Evolutionary conservation across 257 asterid species (phyloP).

Genomic region (Datura wrightii): DNA sequence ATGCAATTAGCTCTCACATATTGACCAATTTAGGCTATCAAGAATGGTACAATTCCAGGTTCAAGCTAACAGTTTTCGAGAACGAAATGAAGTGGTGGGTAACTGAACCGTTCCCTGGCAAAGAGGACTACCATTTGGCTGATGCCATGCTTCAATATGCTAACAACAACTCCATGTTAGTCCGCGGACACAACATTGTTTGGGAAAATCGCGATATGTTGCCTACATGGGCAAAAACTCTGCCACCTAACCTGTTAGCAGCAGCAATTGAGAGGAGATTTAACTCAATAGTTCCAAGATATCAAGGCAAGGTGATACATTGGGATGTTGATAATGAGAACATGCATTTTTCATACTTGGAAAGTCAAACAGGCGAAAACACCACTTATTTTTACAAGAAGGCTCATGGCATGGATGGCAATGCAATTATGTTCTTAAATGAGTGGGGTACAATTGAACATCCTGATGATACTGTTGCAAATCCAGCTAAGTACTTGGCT

Average conservation of each 20-base stretch:
- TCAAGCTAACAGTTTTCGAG: constrained; percentile 43
- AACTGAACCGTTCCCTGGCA: constrained; percentile 11
- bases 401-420: constrained; percentile 40
- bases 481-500: constrained; percentile 42
- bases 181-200: constrained; percentile 47
- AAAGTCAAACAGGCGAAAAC: constrained; percentile 24
- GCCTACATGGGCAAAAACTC: constrained; percentile 30
- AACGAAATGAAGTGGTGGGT: constrained; percentile 38
- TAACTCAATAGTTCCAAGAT: constrained; percentile 33
- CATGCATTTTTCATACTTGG: constrained; percentile 30
- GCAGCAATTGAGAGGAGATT: constrained; percentile 5
- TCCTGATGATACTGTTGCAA: neutral
- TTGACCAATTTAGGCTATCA: constrained; percentile 46
- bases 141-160: constrained; percentile 40
- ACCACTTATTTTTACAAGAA: constrained; percentile 23
- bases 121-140: constrained; percentile 25
- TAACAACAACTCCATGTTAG: constrained; percentile 13
- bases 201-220: constrained; percentile 32
- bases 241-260: neutral
- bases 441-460: constrained; percentile 45
- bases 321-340: constrained; percentile 56
- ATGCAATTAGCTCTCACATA: constrained; percentile 54
- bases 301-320: constrained; percentile 39
- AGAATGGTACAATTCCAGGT: constrained; percentile 46
- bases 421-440: constrained; percentile 40